Evolutionary conservation across 73 alveolate species (phyloP).

Genomic region (Paramecium pentaurelia): DNA sequence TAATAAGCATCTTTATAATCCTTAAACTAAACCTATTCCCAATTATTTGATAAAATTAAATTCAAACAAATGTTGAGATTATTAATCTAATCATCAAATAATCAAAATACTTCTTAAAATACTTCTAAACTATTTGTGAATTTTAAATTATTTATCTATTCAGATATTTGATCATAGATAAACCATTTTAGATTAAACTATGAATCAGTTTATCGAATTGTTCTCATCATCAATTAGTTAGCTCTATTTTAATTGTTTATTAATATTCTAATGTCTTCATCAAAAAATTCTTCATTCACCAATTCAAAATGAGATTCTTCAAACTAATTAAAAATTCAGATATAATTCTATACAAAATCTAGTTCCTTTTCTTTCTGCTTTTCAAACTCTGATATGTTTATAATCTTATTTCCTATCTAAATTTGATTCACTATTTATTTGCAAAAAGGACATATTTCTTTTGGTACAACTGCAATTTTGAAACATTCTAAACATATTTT

Average conservation of each 20-base stretch:
- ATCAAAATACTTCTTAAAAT: background rate
- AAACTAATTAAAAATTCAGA: background rate
- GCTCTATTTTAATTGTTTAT: background rate
- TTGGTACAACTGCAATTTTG: background rate
- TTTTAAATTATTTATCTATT: background rate
- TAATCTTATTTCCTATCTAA: background rate
- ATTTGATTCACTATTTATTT: background rate
- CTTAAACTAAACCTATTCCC: background rate
- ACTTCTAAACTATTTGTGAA: background rate
- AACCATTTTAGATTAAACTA: background rate
- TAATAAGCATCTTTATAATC: background rate
- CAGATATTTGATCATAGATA: background rate
- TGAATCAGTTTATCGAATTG: background rate
- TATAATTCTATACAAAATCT: background rate
- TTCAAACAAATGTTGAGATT: background rate
- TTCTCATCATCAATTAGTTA: background rate
- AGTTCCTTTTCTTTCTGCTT: background rate
- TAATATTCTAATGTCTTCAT: background rate
- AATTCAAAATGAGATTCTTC: constrained; percentile 34
- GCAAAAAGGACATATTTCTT: constrained; percentile 31
- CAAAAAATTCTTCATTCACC: background rate
- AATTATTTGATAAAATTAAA: background rate
- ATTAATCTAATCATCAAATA: background rate
- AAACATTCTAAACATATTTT: background rate
- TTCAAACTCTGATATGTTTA: background rate